A percentile compares a stretch with the other conserved stretches of the same genome.
phyloP scores from a whole-genome alignment of 148 eudicot genomes.

The Nyssa sinensis region DNA sequence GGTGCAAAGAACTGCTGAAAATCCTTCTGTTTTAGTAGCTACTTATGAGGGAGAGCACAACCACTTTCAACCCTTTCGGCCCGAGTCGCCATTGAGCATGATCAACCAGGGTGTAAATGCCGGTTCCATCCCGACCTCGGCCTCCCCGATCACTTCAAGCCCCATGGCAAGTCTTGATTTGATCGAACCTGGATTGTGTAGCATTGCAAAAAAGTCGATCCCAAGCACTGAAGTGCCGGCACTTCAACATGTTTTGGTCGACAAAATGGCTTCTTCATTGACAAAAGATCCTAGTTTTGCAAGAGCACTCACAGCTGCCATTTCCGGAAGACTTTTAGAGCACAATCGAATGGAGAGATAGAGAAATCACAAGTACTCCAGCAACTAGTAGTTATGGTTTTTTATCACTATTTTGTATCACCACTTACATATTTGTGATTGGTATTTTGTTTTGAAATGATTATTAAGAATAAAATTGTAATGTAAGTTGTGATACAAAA shows the following conservation, averaged over 20 bases:
- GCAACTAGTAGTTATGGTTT: too few relatives aligned
- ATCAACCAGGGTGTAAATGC: constrained; percentile 17
- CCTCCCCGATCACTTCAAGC: constrained; percentile 18
- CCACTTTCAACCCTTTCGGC: constrained; percentile 41
- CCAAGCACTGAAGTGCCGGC: constrained; percentile 26
- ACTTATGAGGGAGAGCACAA: constrained; percentile 90
- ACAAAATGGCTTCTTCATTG: constrained; percentile 72
- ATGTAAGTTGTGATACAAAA: too few relatives aligned
- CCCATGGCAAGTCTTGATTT: constrained; percentile 32
- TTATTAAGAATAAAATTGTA: too few relatives aligned
- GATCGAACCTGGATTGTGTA: constrained; percentile 21
- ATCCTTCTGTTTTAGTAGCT: constrained; percentile 69
- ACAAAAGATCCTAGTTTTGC: constrained; percentile 61
- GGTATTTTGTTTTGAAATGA: too few relatives aligned
- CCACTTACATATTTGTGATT: too few relatives aligned
- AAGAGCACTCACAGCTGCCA: constrained; percentile 62
- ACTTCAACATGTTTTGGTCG: constrained; percentile 48
- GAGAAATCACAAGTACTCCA: too few relatives aligned
- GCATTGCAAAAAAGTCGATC: neutral
- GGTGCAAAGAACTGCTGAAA: constrained; percentile 86
- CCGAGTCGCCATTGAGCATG: constrained; percentile 26
- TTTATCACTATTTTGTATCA: too few relatives aligned
- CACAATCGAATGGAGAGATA: neutral
- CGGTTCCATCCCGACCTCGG: constrained; percentile 15
- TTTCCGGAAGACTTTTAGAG: constrained; percentile 36